A percentile compares a stretch with the other conserved stretches of the same genome.
These are phyloP conservation scores for Penicillium sp. DNA, from an alignment of 2,329 filamentous ascomycete species.

Conservation along the genomic window DNA sequence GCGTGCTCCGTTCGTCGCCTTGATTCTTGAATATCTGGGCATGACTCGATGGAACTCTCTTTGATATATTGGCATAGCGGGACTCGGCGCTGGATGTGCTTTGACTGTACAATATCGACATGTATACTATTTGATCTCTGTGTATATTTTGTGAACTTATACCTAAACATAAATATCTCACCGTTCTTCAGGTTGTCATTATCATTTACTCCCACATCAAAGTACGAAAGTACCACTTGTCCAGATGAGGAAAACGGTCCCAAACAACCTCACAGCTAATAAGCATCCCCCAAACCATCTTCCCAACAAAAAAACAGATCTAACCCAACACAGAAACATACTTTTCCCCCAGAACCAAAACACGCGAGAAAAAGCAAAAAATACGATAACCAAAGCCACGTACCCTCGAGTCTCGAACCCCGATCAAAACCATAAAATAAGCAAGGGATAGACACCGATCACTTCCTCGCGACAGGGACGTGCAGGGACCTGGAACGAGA, in stretches of 20 bases:
- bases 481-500: neutral
- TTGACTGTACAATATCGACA: conserved; percentile 5
- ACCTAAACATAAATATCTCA: neutral
- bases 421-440: conserved; percentile 8
- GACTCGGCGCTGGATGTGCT: conserved; percentile 13
- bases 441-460: conserved; percentile 17
- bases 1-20: conserved; percentile 15
- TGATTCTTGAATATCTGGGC: neutral
- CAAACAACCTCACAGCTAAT: neutral
- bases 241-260: neutral
- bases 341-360: neutral
- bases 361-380: conserved; percentile 1
- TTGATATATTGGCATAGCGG: conserved; percentile 19
- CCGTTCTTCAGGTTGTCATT: neutral
- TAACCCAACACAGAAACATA: neutral
- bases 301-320: neutral
- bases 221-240: neutral
- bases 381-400: conserved; percentile 6
- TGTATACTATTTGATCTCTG: conserved; percentile 7
- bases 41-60: neutral
- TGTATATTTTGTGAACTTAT: neutral
- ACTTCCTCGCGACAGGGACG: conserved; percentile 8
- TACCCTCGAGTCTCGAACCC: conserved; percentile 3
- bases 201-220: neutral
- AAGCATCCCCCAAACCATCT: neutral